These are phyloP conservation scores for Trametes elegans DNA, from an alignment of 768 basidiomycete genomes.

Conservation along the genomic window DNA sequence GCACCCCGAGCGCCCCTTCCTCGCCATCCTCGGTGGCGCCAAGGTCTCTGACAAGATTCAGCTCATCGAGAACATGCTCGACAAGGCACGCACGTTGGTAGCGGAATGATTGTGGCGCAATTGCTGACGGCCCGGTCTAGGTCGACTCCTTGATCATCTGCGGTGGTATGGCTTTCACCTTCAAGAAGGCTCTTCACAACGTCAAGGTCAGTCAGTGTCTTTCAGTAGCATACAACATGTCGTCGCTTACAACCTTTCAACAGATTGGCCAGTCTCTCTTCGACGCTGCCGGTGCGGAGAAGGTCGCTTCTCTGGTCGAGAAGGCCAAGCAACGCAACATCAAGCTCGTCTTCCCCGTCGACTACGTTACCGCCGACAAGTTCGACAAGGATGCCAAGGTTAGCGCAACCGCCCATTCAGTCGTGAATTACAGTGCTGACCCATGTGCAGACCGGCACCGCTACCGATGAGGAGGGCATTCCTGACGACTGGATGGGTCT, in stretches of 20 bases:
- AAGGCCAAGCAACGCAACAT: conserved; percentile 92
- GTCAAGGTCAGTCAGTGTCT: conserved; percentile 50
- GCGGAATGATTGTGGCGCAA: background rate
- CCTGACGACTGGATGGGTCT: conserved; percentile 95
- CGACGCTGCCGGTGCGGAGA: conserved; percentile 83
- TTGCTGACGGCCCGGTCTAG: conserved; percentile 35
- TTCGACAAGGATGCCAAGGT: conserved; percentile 91
- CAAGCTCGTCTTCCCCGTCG: conserved; percentile 93
- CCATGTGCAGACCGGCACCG: conserved; percentile 55
- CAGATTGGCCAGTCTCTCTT: conserved; percentile 96
- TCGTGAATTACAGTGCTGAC: background rate
- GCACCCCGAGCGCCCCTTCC: conserved; percentile 90
- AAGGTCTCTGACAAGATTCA: conserved; percentile 99
- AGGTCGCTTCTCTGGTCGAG: conserved; percentile 78
- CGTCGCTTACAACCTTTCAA: background rate
- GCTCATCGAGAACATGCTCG: conserved; percentile 97
- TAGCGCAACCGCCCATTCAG: conserved; percentile 21
- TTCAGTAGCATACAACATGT: too few relatives aligned
- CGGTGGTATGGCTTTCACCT: conserved; percentile 99
- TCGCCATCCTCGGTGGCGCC: conserved; percentile 97
- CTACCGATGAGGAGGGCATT: conserved; percentile 84
- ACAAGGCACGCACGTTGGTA: conserved; percentile 77
- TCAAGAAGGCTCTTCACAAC: conserved; percentile 90
- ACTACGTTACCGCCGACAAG: conserved; percentile 93
- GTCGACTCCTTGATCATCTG: conserved; percentile 95